Evolutionary conservation across 1,284 basidiomycete genomes (phyloP), one percentile per base, ranked within the genome.

Genomic region (Leucocoprinus gongylophorus): DNA sequence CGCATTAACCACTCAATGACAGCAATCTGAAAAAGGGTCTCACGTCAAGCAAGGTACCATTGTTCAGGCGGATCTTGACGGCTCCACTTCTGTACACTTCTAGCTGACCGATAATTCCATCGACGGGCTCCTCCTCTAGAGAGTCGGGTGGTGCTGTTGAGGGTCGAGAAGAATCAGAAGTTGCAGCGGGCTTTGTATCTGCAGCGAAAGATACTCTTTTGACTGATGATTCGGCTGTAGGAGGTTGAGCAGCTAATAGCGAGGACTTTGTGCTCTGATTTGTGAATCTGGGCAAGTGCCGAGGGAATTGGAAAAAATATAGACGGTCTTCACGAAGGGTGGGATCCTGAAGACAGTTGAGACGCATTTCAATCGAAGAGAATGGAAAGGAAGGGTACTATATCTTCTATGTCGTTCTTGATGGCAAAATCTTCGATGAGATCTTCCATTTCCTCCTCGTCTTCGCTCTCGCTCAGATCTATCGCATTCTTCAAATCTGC

Each of bases 241-340:
- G 48, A 12, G 38, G 28, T 21, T 46, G 48, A 17, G 26, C 46
- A n/a, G 61, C 42, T 17, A 62, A 60, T n/a, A 69, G 62, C 58
- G 65, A 58, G 47, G 60, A 42, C 13, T 58, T 51, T 61, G 61
- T 51, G 6, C 57, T 53, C 54, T 65, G 61, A 7, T 72, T 63
- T 7, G 73, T 58, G 67, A 95, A 95, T 13, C 72, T 76, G 0
- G 94, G 93, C 68, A 97, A 94, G 0, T 90, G 85, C n/a, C 76
- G 69, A 0, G 94, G 94, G 64, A 97, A 95, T 66, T 95, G 94
- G 71, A 97, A 95, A 58, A 94, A 85, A 64, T 91, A 95, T 1
- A 97, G 72, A 23, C 83, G 75, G 63, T 83, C 81, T 72, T 78
- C 83, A 61, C 70, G 74, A 46, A 76, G 59, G 50, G 68, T 64